These are phyloP conservation scores for Rhodotorula diobovata DNA, from an alignment of 768 basidiomycete species.

Conservation along the genomic window DNA sequence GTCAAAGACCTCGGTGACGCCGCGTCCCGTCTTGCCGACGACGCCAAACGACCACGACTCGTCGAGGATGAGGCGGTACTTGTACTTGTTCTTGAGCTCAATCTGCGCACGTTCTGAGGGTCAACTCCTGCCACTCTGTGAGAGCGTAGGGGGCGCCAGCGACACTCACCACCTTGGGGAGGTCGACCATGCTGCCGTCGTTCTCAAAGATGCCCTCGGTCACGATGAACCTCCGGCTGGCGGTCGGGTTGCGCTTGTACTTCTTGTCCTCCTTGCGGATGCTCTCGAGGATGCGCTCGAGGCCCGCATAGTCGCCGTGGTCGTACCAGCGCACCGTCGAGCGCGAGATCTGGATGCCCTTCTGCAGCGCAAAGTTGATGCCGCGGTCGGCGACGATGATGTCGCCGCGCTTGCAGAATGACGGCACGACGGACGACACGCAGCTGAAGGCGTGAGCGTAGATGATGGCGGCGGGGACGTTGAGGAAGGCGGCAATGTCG, in stretches of 20 bases:
- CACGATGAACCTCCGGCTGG: conserved; percentile 74
- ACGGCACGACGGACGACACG: conserved; percentile 87
- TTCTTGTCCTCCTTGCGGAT: conserved; percentile 86
- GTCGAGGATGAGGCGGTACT: conserved; percentile 89
- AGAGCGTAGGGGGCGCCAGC: background rate
- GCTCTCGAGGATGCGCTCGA: conserved; percentile 77
- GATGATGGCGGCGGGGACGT: conserved; percentile 79
- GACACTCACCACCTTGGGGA: conserved; percentile 76
- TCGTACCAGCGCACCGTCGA: conserved; percentile 92
- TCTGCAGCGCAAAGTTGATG: conserved; percentile 92
- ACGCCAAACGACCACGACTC: conserved; percentile 90
- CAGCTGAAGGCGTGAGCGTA: conserved; percentile 93
- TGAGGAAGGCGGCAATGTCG: conserved; percentile 84
- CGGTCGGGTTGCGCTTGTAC: conserved; percentile 69
- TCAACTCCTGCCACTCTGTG: background rate
- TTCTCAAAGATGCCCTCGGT: conserved; percentile 96
- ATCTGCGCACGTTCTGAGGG: conserved; percentile 54
- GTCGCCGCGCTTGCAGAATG: conserved; percentile 95
- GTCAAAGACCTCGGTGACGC: conserved; percentile 89
- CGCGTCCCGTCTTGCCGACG: conserved; percentile 87
- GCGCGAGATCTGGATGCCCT: conserved; percentile 88
- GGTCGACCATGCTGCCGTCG: conserved; percentile 84
- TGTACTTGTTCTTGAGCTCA: conserved; percentile 90
- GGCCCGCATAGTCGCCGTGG: conserved; percentile 84
- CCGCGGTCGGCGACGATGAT: conserved; percentile 97